phyloP scores from a whole-genome alignment of 1,284 basidiomycete genomes.

The Leccinum griseonigrum region DNA sequence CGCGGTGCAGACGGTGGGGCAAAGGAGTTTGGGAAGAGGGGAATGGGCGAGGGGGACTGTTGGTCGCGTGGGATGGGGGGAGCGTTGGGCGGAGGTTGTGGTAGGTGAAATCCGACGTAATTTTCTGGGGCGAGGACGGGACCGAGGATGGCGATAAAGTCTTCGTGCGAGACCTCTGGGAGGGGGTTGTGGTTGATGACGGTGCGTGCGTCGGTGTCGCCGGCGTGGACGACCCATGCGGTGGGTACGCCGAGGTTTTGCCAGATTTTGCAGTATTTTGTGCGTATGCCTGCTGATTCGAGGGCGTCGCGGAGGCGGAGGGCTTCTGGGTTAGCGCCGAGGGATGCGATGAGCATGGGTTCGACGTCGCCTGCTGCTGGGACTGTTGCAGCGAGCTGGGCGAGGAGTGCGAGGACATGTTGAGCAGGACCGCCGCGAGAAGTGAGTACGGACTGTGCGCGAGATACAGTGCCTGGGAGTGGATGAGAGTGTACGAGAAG shows the following conservation, averaged over 20 bases:
- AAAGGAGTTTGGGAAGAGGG: conserved; percentile 37
- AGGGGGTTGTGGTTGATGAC: conserved; percentile 83
- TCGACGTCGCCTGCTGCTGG: conserved; percentile 46
- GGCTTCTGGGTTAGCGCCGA: conserved; percentile 71
- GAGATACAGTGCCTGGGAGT: conserved; percentile 51
- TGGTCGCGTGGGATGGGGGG: conserved; percentile 27
- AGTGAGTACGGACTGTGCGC: conserved; percentile 67
- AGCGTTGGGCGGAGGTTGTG: conserved; percentile 16
- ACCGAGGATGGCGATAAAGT: conserved; percentile 73
- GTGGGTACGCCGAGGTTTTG: conserved; percentile 66
- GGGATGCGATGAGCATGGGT: conserved; percentile 66
- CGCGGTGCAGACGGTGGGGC: conserved; percentile 33
- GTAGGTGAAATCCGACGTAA: conserved; percentile 38
- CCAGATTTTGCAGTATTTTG: conserved; percentile 72
- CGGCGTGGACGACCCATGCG: conserved; percentile 77
- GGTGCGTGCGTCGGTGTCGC: conserved; percentile 63
- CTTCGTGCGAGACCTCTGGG: conserved; percentile 79
- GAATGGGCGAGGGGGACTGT: conserved; percentile 34
- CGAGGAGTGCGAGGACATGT: conserved; percentile 65
- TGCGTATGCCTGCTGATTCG: conserved; percentile 64
- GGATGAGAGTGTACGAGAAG: conserved; percentile 62
- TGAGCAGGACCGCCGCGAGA: conserved; percentile 69
- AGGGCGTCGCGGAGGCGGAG: conserved; percentile 59
- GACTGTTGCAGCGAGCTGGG: conserved; percentile 49
- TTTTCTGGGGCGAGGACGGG: conserved; percentile 78